Base-by-base conservation (phyloP, 371 early-diverging fungal genomes). In the Syncephalis plumigaleata region DNA sequence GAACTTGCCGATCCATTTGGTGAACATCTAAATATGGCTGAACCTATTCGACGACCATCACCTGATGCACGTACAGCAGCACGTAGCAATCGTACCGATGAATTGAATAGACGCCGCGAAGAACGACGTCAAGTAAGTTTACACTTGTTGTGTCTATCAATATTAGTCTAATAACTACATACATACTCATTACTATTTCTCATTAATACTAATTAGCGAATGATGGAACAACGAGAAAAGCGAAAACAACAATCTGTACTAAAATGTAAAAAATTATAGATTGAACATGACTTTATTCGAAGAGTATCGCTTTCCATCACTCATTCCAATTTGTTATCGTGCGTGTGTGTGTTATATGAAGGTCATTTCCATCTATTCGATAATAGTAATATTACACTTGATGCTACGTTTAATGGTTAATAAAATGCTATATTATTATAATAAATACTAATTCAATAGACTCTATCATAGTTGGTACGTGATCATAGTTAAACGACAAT, bases 1-100 rank as follows among this genome's bases (percentile, higher is more conserved):
- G 59, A 65, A 44, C 59, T 53, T 7, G 70, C 70, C 68, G 67
- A 60, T 56, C 51, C 37, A 45, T 17, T 44, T 23, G 37, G 45
- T 27, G 21, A 44, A 27, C 44, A 39, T 9, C 18, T 5, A 43
- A 36, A 26, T 39, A 22, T 9, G 37, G 27, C 46, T 27, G 44
- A 37, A 42, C 17, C 45, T 11, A 46, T 36, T 21, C 24, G 20
- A 17, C 21, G 31, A 20, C 25, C 47, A 20, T 27, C 8, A 9
- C 16, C 22, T 11, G 31, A 23, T 22, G 27, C 23, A 13, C 36
- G 18, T 39, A 37, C 36, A 22, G 5, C 47, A 54, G 58, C 60
- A 44, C 63, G 59, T 36, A 54, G 59, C 4, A 61, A 61, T 17
- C 51, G 47, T 15, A 42, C 53, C 7, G 44, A 42, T 16, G 54